Percentiles rank a stretch among this genome's conserved stretches.
phyloP scores from a whole-genome alignment of 1,139 yeast species.

The Debaryomyces udenii region DNA sequence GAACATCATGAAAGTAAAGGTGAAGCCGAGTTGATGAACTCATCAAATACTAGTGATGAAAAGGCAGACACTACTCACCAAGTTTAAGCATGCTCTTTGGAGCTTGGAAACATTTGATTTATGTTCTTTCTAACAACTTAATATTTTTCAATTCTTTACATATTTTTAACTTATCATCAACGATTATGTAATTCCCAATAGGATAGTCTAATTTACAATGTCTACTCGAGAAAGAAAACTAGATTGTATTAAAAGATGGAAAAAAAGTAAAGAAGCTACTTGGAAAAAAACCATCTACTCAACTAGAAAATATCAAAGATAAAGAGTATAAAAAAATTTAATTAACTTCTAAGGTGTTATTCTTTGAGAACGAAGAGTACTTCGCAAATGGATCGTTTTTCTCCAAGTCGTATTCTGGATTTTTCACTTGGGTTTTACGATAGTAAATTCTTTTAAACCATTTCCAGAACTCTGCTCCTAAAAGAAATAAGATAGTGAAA shows the following conservation, averaged over 20 bases:
- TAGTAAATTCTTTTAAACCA: constrained; percentile 62
- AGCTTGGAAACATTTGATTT: no score
- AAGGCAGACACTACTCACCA: constrained; percentile 1
- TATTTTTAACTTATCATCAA: neutral
- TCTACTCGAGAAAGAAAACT: no score
- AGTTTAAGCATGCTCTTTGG: no score
- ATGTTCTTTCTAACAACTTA: no score
- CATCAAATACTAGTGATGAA: constrained; percentile 11
- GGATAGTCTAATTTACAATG: no score
- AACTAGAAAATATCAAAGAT: no score
- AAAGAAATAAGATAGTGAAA: constrained; percentile 59
- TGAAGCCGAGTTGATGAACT: constrained; percentile 7
- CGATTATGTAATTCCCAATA: no score
- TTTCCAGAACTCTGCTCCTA: constrained; percentile 70
- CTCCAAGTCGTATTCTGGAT: constrained; percentile 63
- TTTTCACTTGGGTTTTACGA: constrained; percentile 43
- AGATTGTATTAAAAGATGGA: no score
- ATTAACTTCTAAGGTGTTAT: constrained; percentile 31
- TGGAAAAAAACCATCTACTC: no score
- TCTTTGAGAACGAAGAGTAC: constrained; percentile 55
- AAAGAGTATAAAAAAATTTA: no score
- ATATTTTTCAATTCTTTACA: neutral
- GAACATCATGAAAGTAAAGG: constrained; percentile 32
- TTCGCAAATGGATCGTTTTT: constrained; percentile 59
- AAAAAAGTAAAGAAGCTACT: no score